Percentiles rank a stretch among this genome's conserved stretches.
Conservation (phyloP, 2,329 filamentous ascomycete genomes). For the Aspergillus piperis region DNA sequence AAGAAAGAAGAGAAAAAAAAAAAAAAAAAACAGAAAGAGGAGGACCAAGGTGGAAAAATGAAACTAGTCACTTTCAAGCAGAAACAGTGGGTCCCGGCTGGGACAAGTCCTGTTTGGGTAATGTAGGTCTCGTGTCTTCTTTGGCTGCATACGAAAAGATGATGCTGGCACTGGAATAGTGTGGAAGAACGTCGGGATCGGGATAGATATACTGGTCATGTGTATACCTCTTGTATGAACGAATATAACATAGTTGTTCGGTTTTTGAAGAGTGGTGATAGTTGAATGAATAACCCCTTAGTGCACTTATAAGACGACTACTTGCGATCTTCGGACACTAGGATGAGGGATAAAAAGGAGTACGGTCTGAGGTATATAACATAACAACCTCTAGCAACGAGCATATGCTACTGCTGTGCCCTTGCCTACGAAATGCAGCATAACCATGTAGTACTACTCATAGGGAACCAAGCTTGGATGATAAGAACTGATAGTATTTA, state of each 20-base stretch:
- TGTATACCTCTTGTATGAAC: not conserved
- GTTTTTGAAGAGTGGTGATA: not conserved
- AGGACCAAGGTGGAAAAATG: not conserved
- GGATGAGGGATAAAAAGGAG: not conserved
- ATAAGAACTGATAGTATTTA: not conserved
- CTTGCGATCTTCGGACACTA: not conserved
- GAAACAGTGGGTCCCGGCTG: conserved; percentile 9
- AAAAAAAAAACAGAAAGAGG: not conserved
- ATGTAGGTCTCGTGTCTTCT: conserved; percentile 7
- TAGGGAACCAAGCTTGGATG: not conserved
- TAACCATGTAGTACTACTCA: not conserved
- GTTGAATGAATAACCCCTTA: not conserved
- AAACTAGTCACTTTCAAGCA: not conserved
- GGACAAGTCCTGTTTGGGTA: conserved; percentile 2
- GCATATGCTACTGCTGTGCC: not conserved
- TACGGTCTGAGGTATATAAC: not conserved
- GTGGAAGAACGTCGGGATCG: no score
- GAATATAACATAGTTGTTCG: not conserved
- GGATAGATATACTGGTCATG: not conserved
- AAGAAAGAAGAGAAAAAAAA: not conserved
- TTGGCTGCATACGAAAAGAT: not conserved
- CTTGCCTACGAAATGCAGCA: not conserved
- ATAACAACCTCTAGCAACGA: not conserved
- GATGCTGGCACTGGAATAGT: no score
- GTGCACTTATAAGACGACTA: not conserved